These are phyloP conservation scores for Lachnellula cervina DNA, from an alignment of 2,329 filamentous ascomycete genomes.

Conservation along the genomic window DNA sequence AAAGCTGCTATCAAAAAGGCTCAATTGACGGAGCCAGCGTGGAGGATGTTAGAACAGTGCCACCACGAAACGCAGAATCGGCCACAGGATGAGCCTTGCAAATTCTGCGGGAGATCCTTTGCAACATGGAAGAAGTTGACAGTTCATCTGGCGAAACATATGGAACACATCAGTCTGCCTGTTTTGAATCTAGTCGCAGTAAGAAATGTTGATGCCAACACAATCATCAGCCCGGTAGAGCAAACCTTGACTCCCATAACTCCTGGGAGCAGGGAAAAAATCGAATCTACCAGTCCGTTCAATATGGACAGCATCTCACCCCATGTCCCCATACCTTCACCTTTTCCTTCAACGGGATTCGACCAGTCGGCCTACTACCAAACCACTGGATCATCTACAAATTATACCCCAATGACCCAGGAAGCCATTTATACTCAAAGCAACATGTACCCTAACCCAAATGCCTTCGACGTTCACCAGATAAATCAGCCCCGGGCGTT, in stretches of 20 bases:
- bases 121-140: slow-evolving; percentile 89
- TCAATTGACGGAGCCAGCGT: slow-evolving; percentile 57
- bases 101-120: slow-evolving; percentile 79
- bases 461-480: slow-evolving; percentile 15
- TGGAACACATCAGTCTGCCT: slow-evolving; percentile 86
- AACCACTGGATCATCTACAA: slow-evolving; percentile 9
- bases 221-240: slow-evolving; percentile 63
- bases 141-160: slow-evolving; percentile 89
- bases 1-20: slow-evolving; percentile 62
- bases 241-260: slow-evolving; percentile 28
- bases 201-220: slow-evolving; percentile 52
- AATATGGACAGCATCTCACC: slow-evolving; percentile 24
- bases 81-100: slow-evolving; percentile 74
- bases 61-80: slow-evolving; percentile 61
- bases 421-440: slow-evolving; percentile 15
- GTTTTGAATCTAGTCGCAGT: slow-evolving; percentile 58
- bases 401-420: slow-evolving; percentile 17
- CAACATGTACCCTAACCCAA: slow-evolving; percentile 16
- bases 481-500: slow-evolving; percentile 19
- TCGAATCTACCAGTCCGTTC: slow-evolving; percentile 26
- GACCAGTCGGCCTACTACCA: slow-evolving; percentile 19
- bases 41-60: slow-evolving; percentile 73
- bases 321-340: slow-evolving; percentile 15
- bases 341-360: slow-evolving; percentile 19
- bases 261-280: slow-evolving; percentile 21